Evolutionary conservation across 169 alveolate genomes (phyloP).

Genomic region (Condylostoma magnum): DNA sequence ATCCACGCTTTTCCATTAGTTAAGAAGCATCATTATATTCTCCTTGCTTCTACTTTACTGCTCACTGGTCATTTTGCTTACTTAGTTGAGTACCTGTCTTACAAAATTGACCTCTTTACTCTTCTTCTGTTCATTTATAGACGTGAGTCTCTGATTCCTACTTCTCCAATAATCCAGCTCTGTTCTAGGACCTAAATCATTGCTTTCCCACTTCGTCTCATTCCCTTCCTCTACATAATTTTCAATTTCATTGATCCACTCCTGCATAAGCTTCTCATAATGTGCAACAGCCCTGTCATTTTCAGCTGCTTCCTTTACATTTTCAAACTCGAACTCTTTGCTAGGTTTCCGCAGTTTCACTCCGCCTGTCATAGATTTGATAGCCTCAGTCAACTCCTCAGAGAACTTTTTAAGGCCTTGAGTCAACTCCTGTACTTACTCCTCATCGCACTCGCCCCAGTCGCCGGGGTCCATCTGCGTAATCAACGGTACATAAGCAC

Average conservation of each 20-base stretch:
- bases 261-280: conserved; percentile 16
- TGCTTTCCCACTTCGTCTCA: not conserved
- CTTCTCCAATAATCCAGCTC: conserved; percentile 91
- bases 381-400: conserved; percentile 56
- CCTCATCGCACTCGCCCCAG: conserved; percentile 53
- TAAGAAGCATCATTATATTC: conserved; percentile 40
- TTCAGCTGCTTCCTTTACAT: not conserved
- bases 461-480: conserved; percentile 36
- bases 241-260: not conserved
- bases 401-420: conserved; percentile 46
- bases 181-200: conserved; percentile 63
- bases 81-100: conserved; percentile 61
- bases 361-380: conserved; percentile 48
- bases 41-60: conserved; percentile 37
- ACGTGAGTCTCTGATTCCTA: conserved; percentile 87
- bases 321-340: conserved; percentile 1
- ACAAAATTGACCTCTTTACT: conserved; percentile 84
- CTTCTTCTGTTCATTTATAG: conserved; percentile 86
- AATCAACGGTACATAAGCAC: conserved; percentile 60
- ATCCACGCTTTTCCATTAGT: conserved; percentile 81
- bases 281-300: not conserved
- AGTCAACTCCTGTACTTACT: conserved; percentile 38
- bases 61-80: conserved; percentile 41
- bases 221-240: conserved; percentile 1
- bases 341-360: conserved; percentile 38